Evolutionary conservation across 2,329 filamentous ascomycete species (phyloP).

Genomic region (Verticillium albo-atrum): DNA sequence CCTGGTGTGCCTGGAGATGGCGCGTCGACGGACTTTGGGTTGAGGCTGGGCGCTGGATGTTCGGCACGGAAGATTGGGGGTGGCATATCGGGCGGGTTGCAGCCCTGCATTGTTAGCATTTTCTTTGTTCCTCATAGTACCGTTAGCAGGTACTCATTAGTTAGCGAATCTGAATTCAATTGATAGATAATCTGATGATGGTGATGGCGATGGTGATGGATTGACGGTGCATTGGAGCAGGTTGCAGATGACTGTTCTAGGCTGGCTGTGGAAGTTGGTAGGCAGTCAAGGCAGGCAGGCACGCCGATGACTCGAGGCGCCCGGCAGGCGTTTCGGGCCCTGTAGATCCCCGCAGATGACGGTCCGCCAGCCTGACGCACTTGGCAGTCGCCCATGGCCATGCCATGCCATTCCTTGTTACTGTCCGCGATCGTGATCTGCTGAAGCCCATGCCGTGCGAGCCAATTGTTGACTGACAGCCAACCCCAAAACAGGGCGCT

Average conservation of each 20-base stretch:
- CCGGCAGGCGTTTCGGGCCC: no score
- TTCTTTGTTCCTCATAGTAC: background rate
- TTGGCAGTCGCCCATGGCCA: no score
- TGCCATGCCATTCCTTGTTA: no score
- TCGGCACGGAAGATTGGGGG: background rate
- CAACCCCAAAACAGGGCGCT: no score
- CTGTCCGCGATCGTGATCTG: no score
- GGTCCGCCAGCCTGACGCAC: no score
- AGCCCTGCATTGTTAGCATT: background rate
- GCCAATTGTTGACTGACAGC: no score
- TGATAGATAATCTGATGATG: background rate
- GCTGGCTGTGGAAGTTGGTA: no score
- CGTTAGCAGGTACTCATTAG: background rate
- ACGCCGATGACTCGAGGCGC: no score
- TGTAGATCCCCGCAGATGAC: no score
- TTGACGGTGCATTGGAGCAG: background rate
- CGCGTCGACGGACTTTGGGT: background rate
- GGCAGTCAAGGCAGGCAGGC: no score
- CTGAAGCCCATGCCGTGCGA: no score
- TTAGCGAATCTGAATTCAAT: background rate
- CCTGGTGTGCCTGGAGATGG: background rate
- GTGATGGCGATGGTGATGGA: background rate
- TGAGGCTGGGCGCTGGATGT: background rate
- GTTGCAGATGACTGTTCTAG: background rate
- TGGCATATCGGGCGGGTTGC: background rate